Base-by-base conservation (phyloP, 345 rosid genomes). In the Rhodamnia rubescens region DNA sequence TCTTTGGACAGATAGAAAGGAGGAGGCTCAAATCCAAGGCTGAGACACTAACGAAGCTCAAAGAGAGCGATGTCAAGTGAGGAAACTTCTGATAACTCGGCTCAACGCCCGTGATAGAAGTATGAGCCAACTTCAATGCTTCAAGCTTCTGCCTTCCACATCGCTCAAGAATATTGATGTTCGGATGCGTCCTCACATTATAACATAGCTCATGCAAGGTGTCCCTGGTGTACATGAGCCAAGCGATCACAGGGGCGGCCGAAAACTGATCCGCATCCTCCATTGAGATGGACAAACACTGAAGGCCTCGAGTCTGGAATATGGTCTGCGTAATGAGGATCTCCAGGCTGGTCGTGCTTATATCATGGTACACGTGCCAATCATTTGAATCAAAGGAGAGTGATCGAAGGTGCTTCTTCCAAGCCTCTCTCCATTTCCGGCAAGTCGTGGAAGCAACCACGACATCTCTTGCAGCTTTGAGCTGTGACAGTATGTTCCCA, bases 221-320 rank as follows among this genome's bases (percentile, higher is more conserved):
- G 85, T 95, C 98, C 85, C 96, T 89, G 7, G 98, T 95, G 85
- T 93, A 93, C 99, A 95, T 92, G 81, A 97, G 96, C 98, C 98
- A 97, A 36, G 99, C 98, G 32, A 94, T 92, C 82, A 94, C 96
- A 8, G 96, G 92, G 52, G 98, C 92, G 58, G 98, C 98, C 0
- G 96, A 92, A 86, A 97, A 95, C 88, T 91, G 93, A 32, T 93
- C 93, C 0, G 88, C 96, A 58, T 93, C 95, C 44, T 95, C 95
- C 98, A 96, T 91, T 84, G 92, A 90, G 89, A 97, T 90, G 1
- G 95, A 93, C 58, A 97, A 90, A 74, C 96, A 95, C 88, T 93
- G 99, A 75, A 97, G 88, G 53, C 98, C 98, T 3, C 88, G 91
- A 87, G 98, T 97, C 87, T 97, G 98, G 90, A 97, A 95, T 78